Conservation (phyloP, 2,329 filamentous ascomycete species). For the Escovopsis weberi region DNA sequence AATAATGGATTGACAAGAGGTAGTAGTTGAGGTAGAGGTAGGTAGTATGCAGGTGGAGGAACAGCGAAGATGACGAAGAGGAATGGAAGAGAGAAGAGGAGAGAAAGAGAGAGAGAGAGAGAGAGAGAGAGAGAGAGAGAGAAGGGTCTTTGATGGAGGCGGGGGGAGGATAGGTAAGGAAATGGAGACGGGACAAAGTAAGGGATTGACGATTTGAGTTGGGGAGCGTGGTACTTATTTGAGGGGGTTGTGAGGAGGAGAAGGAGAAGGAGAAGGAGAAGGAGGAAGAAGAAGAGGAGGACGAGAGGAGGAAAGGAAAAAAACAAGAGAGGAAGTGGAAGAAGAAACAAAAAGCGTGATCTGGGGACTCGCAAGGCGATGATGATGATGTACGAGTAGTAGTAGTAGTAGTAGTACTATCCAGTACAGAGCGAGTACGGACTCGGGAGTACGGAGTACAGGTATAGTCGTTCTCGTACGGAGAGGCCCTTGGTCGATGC, state of each 20-base stretch:
- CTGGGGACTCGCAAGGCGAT: no score
- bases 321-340: neutral
- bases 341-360: neutral
- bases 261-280: no score
- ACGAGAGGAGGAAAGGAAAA: neutral
- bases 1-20: no score
- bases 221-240: neutral
- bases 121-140: no score
- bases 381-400: neutral
- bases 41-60: no score
- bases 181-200: neutral
- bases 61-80: neutral
- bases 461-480: no score
- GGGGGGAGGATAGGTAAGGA: neutral
- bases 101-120: constrained; percentile 1
- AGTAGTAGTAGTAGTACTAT: neutral
- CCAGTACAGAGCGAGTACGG: neutral
- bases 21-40: no score
- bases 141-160: constrained; percentile 1
- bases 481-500: no score
- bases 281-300: constrained; percentile 1
- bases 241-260: neutral
- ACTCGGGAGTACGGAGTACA: neutral
- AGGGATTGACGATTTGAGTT: constrained; percentile 5
- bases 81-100: constrained; percentile 2